These are phyloP conservation scores for Eutrema japonicum DNA, from an alignment of 345 rosid genomes.

Conservation along the genomic window DNA sequence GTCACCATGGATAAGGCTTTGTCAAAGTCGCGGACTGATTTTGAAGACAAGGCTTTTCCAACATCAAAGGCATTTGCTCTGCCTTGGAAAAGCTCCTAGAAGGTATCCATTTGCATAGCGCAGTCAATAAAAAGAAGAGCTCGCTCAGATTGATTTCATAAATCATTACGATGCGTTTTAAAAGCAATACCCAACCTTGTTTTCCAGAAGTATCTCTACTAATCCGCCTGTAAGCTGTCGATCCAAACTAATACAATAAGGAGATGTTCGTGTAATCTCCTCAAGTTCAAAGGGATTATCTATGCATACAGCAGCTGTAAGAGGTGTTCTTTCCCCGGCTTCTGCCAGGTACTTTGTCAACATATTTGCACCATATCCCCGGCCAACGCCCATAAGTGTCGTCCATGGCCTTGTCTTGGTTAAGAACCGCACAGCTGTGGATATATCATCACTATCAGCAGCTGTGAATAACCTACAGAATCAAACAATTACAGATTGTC, in stretches of 20 bases:
- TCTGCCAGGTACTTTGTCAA: slow-evolving; percentile 86
- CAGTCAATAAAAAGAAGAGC: slow-evolving; percentile 33
- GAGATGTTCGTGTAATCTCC: slow-evolving; percentile 73
- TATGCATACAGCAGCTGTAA: slow-evolving; percentile 85
- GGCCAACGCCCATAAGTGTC: slow-evolving; percentile 77
- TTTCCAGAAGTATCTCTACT: slow-evolving; percentile 68
- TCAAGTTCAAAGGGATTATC: slow-evolving; percentile 94
- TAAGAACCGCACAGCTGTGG: slow-evolving; percentile 71
- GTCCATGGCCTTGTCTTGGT: slow-evolving; percentile 91
- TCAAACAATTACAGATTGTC: slow-evolving; percentile 13
- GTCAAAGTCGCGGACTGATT: slow-evolving; percentile 90
- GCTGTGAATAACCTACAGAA: slow-evolving; percentile 94
- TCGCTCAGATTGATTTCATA: slow-evolving; percentile 13
- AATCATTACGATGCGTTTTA: slow-evolving; percentile 6
- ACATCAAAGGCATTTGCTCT: slow-evolving; percentile 79
- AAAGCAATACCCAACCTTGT: slow-evolving; percentile 65
- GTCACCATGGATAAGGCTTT: slow-evolving; percentile 87
- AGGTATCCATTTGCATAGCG: slow-evolving; percentile 36
- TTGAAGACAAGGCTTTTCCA: slow-evolving; percentile 74
- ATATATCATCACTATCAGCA: slow-evolving; percentile 95
- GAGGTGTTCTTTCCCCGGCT: slow-evolving; percentile 82
- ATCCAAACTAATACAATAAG: slow-evolving; percentile 55
- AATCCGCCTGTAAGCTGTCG: slow-evolving; percentile 72
- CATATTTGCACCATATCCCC: slow-evolving; percentile 96
- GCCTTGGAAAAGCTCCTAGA: slow-evolving; percentile 89